Base-by-base conservation (phyloP, 192 early-diverging fungal species). In the Haplosporangium gracile region DNA sequence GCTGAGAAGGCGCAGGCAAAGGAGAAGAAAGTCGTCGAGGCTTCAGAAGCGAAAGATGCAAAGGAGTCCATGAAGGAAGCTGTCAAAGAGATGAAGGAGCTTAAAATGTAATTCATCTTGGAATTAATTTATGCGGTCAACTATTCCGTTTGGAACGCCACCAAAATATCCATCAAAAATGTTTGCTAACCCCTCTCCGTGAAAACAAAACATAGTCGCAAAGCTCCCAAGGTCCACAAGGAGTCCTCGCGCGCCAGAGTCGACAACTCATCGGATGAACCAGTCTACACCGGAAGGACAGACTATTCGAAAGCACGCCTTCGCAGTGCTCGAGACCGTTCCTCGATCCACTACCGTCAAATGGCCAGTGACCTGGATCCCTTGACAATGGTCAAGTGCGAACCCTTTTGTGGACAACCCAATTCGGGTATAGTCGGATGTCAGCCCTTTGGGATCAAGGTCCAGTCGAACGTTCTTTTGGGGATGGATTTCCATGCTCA, bases 401-500 rank as follows among this genome's bases (percentile, higher is more conserved):
- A 93, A 65, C 92, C 94, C 4, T 98, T 96, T 83, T 89, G 80
- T 40, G 95, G 94, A 20, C 88, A 86, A 36, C 95, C 96, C 24
- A 92, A 91, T 22, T 95, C 93, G 9, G 90, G 90, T 20, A 88
- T 89, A 26, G 76, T 83, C 6, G 96, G 95, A 9, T 88, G 93
- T 70, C 97, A 98, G 85, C 97, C 97, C 0, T 98, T 97, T 90
- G 85, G 87, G 39, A 90, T 97, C 6, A 78, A 77, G 10, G 94
- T 97, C 18, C 92, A 95, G 75, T 94, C 95, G 36, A 94, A 94
- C 79, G 96, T 95, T 2, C 90, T 95, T 69, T 70, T 97, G 10
- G 91, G 94, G 20, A 97, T 98, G 96, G 97, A 98, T 89, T 94
- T 98, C 75, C 97, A 98, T 89, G 91, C 97, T n/a, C 97, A 97